Conservation (phyloP, 345 rosid species). For the Populus simonii region DNA sequence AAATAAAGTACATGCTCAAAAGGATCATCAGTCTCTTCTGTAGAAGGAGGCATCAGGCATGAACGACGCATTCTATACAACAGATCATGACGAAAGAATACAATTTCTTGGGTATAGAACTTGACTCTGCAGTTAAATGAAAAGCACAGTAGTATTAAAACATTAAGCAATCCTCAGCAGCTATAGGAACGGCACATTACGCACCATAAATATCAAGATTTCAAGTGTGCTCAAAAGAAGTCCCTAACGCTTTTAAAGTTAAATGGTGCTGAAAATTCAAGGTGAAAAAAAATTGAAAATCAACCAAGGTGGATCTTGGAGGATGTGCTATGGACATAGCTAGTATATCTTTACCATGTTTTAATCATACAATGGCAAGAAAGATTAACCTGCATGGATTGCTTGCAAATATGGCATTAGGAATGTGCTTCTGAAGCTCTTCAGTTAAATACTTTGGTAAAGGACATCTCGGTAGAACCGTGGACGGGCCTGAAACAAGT, state of each 20-base stretch:
- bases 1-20: slow-evolving; percentile 68
- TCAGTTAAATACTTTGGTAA: slow-evolving; percentile 72
- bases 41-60: slow-evolving; percentile 79
- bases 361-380: not conserved
- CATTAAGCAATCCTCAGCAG: not conserved
- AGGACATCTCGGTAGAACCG: slow-evolving; percentile 71
- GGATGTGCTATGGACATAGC: not conserved
- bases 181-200: not conserved
- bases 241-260: not conserved
- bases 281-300: not conserved
- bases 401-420: slow-evolving; percentile 77
- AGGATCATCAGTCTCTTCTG: slow-evolving; percentile 76
- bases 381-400: slow-evolving; percentile 92
- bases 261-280: not conserved
- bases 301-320: not conserved
- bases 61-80: slow-evolving; percentile 88
- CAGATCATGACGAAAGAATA: slow-evolving; percentile 83
- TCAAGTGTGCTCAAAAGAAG: not conserved
- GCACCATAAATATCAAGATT: not conserved
- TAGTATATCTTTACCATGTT: not conserved
- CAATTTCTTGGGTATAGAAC: slow-evolving; percentile 86
- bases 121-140: slow-evolving; percentile 60
- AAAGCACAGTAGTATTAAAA: not conserved
- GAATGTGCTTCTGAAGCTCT: slow-evolving; percentile 64
- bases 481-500: slow-evolving; percentile 71